phyloP scores from a whole-genome alignment of 2,329 filamentous ascomycete genomes.

The Lachnellula cervina region DNA sequence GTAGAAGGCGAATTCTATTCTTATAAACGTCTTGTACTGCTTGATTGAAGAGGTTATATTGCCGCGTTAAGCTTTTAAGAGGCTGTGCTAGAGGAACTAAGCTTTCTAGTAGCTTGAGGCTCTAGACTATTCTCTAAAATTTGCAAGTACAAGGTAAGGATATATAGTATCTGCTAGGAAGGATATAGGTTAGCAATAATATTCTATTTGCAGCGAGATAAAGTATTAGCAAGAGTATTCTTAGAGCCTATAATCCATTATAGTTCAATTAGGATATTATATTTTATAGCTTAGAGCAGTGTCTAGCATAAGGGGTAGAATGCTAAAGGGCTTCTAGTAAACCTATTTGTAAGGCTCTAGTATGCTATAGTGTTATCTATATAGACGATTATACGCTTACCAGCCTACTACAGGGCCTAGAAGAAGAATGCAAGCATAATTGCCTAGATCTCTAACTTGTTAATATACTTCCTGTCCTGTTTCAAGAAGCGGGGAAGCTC shows the following conservation, averaged over 20 bases:
- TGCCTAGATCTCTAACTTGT: too few relatives aligned
- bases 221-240: neutral
- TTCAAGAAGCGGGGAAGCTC: neutral
- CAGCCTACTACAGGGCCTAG: neutral
- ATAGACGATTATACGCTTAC: neutral
- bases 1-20: too few relatives aligned
- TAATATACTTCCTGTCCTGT: too few relatives aligned
- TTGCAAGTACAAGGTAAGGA: neutral
- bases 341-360: neutral
- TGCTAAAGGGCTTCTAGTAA: neutral
- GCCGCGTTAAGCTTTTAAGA: neutral
- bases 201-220: neutral
- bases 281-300: neutral
- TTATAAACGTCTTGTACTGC: too few relatives aligned
- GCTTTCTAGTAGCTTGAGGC: neutral
- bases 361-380: neutral
- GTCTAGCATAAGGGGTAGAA: too few relatives aligned
- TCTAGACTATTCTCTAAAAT: neutral
- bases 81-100: neutral
- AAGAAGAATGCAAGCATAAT: neutral
- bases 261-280: neutral
- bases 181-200: neutral
- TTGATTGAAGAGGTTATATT: neutral
- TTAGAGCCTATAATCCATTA: neutral
- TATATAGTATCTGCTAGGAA: neutral